Evolutionary conservation across 768 basidiomycete species (phyloP).

Genomic region (Erythrobasidium yunnanense): DNA sequence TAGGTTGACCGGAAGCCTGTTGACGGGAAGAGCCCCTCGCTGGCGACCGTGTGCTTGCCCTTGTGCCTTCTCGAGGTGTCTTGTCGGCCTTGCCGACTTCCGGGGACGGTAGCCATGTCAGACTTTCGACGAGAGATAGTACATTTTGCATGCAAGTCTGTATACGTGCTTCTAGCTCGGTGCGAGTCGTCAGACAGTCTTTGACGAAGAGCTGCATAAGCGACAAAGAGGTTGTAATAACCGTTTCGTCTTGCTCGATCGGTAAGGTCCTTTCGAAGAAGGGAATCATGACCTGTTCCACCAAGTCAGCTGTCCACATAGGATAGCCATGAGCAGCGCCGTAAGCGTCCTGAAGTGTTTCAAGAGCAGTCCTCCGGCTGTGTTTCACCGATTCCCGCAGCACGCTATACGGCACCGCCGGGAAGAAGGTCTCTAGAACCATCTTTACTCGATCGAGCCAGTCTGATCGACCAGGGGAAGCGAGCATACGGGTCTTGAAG

Average conservation of each 20-base stretch:
- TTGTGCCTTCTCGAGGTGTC: no score
- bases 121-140: not conserved
- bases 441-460: constrained; percentile 36
- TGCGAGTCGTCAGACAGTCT: not conserved
- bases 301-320: not conserved
- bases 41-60: no score
- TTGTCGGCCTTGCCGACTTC: no score
- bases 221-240: constrained; percentile 6
- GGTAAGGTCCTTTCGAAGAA: not conserved
- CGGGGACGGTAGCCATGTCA: no score
- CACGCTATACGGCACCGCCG: constrained; percentile 13
- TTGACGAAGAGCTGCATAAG: not conserved
- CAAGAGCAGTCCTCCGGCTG: not conserved
- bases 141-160: not conserved
- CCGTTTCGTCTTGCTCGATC: not conserved
- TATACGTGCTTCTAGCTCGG: not conserved
- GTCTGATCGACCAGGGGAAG: constrained; percentile 35
- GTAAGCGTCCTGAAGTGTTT: not conserved
- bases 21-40: not conserved
- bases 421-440: constrained; percentile 32
- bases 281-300: constrained; percentile 7
- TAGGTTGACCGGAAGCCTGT: not conserved
- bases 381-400: constrained; percentile 4
- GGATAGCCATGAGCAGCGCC: constrained; percentile 19
- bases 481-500: constrained; percentile 31